Percentiles rank a stretch among this genome's conserved stretches.
These are phyloP conservation scores for Trifolium subterraneum DNA, from an alignment of 306 rosid species.

Conservation along the genomic window DNA sequence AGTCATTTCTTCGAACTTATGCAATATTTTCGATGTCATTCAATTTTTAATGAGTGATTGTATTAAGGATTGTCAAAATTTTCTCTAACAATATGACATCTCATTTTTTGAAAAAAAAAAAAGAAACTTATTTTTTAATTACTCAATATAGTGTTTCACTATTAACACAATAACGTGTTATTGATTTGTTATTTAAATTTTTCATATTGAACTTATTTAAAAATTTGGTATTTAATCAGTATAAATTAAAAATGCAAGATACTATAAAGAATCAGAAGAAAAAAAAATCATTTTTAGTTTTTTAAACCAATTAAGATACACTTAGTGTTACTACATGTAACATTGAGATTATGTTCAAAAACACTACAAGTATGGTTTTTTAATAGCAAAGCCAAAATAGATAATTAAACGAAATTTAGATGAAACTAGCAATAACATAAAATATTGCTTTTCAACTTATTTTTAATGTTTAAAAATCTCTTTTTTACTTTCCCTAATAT, in stretches of 20 bases:
- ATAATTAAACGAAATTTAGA: not conserved
- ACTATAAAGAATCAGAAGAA: not conserved
- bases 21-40: too few relatives aligned
- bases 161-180: not conserved
- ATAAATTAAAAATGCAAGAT: not conserved
- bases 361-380: not conserved
- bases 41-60: too few relatives aligned
- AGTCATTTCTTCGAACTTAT: too few relatives aligned
- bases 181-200: not conserved
- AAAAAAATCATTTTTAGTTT: not conserved
- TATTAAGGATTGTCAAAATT: too few relatives aligned
- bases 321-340: not conserved
- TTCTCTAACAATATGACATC: too few relatives aligned
- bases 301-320: not conserved
- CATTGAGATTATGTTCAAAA: not conserved
- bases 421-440: not conserved
- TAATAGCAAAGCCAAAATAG: not conserved
- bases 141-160: not conserved
- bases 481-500: not conserved
- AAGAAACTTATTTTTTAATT: not conserved
- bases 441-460: not conserved
- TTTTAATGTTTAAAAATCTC: not conserved
- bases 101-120: too few relatives aligned
- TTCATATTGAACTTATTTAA: not conserved
- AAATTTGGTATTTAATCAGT: not conserved